Conservation (phyloP, 768 basidiomycete genomes). For the Termitomyces sp. region DNA sequence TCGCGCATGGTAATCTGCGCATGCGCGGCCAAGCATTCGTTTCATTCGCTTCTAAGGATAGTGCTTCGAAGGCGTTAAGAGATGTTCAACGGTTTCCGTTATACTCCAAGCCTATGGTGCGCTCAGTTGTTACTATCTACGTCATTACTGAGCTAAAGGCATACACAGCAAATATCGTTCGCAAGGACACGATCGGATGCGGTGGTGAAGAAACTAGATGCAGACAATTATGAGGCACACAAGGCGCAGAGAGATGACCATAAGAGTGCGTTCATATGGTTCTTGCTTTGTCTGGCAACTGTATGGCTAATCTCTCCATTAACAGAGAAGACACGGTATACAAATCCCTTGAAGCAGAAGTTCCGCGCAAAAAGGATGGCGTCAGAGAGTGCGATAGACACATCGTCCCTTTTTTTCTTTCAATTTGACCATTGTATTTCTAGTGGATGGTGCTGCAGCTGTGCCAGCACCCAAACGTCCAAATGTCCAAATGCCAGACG, state of each 20-base stretch:
- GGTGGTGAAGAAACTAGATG: conserved; percentile 75
- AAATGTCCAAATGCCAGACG: conserved; percentile 97
- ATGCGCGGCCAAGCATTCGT: conserved; percentile 99
- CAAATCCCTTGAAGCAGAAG: conserved; percentile 89
- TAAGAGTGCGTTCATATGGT: conserved; percentile 62
- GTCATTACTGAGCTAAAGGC: conserved; percentile 1
- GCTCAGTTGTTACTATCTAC: conserved; percentile 16
- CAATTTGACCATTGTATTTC: conserved; percentile 8
- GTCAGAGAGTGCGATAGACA: conserved; percentile 57
- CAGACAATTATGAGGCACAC: conserved; percentile 67
- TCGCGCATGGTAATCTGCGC: conserved; percentile 89
- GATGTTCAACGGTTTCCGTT: conserved; percentile 94
- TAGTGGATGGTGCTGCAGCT: conserved; percentile 69
- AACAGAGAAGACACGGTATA: conserved; percentile 74
- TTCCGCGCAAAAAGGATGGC: conserved; percentile 79
- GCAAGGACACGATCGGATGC: conserved; percentile 87
- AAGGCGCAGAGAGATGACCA: conserved; percentile 70
- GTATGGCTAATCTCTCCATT: conserved; percentile 2
- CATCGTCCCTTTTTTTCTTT: conserved; percentile 2
- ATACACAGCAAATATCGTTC: conserved; percentile 86
- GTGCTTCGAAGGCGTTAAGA: conserved; percentile 83
- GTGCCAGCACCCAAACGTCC: conserved; percentile 71
- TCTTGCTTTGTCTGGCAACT: conserved; percentile 1
- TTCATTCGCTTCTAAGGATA: conserved; percentile 79
- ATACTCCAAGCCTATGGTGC: conserved; percentile 95